Evolutionary conservation across 176 grass and related monocot genomes (phyloP).

Genomic region (Chloris gayana): DNA sequence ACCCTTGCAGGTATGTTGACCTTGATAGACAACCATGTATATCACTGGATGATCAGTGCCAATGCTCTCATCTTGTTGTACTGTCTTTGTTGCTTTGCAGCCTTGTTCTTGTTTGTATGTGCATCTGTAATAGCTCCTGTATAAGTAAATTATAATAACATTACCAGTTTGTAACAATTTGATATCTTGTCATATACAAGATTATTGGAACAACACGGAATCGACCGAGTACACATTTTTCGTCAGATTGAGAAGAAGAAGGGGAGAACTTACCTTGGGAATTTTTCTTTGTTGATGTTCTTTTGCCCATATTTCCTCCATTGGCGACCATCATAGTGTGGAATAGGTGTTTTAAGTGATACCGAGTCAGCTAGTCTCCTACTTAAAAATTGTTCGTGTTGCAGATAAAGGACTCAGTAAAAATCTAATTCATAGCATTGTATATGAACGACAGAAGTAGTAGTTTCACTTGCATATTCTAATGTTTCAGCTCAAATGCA

Average conservation of each 20-base stretch:
- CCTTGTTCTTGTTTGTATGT: conserved; percentile 46
- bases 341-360: conserved; percentile 39
- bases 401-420: too few relatives aligned
- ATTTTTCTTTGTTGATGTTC: conserved; percentile 39
- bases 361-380: conserved; percentile 39
- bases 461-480: background rate
- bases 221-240: background rate
- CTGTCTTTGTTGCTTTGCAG: conserved; percentile 56
- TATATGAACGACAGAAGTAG: background rate
- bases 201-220: background rate
- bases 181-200: background rate
- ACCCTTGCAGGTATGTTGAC: conserved; percentile 43
- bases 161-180: background rate
- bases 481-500: background rate
- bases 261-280: conserved; percentile 27
- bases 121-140: conserved; percentile 68
- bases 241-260: too few relatives aligned
- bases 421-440: background rate
- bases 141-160: background rate
- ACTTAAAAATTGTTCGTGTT: conserved; percentile 8
- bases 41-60: conserved; percentile 8
- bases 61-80: conserved; percentile 35
- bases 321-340: conserved; percentile 48
- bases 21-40: conserved; percentile 46
- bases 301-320: conserved; percentile 72